Evolutionary conservation across 176 grass and related monocot species (phyloP).

Genomic region (Rhynchospora breviuscula): DNA sequence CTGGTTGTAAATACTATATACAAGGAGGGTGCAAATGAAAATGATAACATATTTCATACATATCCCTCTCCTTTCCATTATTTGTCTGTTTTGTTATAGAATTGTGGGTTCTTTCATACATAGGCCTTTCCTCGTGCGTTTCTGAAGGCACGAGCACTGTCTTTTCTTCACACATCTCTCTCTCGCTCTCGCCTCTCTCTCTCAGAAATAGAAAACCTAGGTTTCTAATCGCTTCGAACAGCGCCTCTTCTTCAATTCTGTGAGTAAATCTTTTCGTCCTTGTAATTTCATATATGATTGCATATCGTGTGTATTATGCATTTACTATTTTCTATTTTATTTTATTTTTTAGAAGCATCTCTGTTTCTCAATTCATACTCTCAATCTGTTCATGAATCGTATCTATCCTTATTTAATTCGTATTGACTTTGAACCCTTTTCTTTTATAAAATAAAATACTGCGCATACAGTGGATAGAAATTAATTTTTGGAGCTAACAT

Average conservation of each 20-base stretch:
- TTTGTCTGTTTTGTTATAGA: not conserved
- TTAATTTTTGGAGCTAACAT: not conserved
- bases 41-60: not conserved
- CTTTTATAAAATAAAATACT: not conserved
- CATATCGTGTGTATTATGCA: not conserved
- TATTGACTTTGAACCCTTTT: not conserved
- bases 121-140: slow-evolving; percentile 17
- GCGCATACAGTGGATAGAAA: not conserved
- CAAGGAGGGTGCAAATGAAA: not conserved
- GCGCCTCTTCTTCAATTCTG: not conserved
- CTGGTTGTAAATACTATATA: not conserved
- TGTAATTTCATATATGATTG: not conserved
- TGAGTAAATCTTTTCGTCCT: not conserved
- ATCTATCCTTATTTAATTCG: not conserved
- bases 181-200: not conserved
- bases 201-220: slow-evolving; percentile 3
- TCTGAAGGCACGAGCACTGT: not conserved
- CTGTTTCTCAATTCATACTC: not conserved
- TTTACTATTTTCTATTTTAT: not conserved
- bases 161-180: not conserved
- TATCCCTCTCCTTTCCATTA: not conserved
- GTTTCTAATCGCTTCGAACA: not conserved
- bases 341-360: not conserved
- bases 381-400: not conserved
- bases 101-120: not conserved